These are phyloP conservation scores for Colletotrichum higginsianum DNA, from an alignment of 2,329 filamentous ascomycete species.

Conservation along the genomic window DNA sequence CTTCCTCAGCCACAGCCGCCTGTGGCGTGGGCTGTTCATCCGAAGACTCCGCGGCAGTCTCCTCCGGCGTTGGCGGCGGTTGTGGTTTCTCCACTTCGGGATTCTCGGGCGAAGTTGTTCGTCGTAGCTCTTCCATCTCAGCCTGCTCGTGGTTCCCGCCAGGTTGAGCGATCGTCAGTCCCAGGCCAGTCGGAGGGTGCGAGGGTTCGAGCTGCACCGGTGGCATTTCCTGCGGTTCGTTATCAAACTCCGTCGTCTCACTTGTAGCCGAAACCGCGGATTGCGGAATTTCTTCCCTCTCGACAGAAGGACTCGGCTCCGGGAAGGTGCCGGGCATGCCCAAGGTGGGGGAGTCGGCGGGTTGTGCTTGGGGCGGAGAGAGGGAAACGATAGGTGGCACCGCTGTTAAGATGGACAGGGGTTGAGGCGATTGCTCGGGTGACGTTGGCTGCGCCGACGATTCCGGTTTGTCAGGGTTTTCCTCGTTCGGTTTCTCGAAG, in stretches of 20 bases:
- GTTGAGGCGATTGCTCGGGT: conserved; percentile 18
- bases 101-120: conserved; percentile 39
- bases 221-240: conserved; percentile 76
- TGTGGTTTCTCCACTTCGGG: neutral
- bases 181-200: conserved; percentile 32
- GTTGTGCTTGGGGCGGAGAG: conserved; percentile 39
- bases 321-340: conserved; percentile 77
- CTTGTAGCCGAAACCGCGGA: conserved; percentile 74
- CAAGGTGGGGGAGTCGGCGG: conserved; percentile 74
- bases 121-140: conserved; percentile 43
- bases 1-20: neutral
- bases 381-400: conserved; percentile 21
- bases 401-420: conserved; percentile 31
- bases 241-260: conserved; percentile 80
- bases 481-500: conserved; percentile 22
- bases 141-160: conserved; percentile 33
- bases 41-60: neutral
- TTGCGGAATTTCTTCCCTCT: conserved; percentile 64
- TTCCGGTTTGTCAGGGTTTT: neutral
- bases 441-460: conserved; percentile 22
- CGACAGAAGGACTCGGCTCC: conserved; percentile 53
- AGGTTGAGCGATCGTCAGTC: conserved; percentile 32
- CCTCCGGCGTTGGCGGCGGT: neutral
- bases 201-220: conserved; percentile 54
- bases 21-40: neutral